A percentile compares a stretch with the other conserved stretches of the same genome.
phyloP scores from a whole-genome alignment of 345 rosid species.

The Salix purpurea region DNA sequence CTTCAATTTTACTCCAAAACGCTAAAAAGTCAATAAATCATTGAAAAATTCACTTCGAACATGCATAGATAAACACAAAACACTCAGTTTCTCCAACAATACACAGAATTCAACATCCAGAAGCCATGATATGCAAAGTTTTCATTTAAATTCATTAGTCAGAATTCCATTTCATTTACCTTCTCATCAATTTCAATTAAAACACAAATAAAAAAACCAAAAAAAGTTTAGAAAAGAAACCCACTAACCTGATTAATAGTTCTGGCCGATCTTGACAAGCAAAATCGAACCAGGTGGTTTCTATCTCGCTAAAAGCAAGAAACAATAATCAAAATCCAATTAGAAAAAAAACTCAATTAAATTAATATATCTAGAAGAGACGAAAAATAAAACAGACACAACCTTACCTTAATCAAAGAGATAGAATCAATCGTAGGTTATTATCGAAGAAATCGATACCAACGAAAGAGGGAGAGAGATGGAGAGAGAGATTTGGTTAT shows the following conservation, averaged over 20 bases:
- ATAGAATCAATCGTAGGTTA: background rate
- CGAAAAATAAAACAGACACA: background rate
- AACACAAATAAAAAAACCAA: background rate
- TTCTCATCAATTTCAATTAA: background rate
- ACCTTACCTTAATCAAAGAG: background rate
- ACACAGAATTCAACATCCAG: background rate
- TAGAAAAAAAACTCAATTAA: background rate
- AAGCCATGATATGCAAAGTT: background rate
- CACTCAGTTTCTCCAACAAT: background rate
- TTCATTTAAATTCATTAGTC: background rate
- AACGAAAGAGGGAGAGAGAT: background rate
- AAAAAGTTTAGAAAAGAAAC: background rate
- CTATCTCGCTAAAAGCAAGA: background rate
- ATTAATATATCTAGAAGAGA: background rate
- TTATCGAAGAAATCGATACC: constrained; percentile 1
- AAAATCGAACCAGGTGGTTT: background rate
- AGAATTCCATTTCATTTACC: background rate
- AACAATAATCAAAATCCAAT: background rate
- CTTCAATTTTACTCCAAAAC: background rate
- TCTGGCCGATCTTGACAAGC: background rate
- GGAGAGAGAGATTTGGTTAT: background rate
- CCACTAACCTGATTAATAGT: background rate
- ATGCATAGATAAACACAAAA: background rate
- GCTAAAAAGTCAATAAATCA: background rate
- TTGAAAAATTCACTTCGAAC: background rate